Conservation (phyloP, 2,329 filamentous ascomycete species). For the Xylaria sp. region DNA sequence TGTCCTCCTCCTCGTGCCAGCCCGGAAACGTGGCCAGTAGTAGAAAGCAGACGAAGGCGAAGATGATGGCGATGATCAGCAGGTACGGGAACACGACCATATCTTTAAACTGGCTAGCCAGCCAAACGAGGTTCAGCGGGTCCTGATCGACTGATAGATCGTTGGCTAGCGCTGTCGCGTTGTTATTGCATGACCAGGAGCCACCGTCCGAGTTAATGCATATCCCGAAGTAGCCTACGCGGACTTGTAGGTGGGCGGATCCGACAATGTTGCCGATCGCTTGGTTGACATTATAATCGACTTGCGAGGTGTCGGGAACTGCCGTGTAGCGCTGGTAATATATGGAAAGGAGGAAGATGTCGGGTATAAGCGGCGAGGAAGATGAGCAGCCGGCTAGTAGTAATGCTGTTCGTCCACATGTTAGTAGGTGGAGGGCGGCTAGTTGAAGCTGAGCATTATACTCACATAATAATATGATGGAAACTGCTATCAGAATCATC, state of each 20-base stretch:
- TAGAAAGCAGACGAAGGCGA: conserved; percentile 94
- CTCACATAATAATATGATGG: conserved; percentile 94
- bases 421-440: not conserved
- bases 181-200: conserved; percentile 94
- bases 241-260: conserved; percentile 80
- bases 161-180: conserved; percentile 89
- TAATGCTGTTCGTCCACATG: conserved; percentile 65
- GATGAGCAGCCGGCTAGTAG: conserved; percentile 95
- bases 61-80: conserved; percentile 96
- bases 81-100: conserved; percentile 98
- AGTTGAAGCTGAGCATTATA: conserved; percentile 33
- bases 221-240: conserved; percentile 97
- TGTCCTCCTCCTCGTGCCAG: conserved; percentile 92
- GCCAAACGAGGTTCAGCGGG: conserved; percentile 95
- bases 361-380: conserved; percentile 90
- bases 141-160: conserved; percentile 91
- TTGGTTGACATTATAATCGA: conserved; percentile 83
- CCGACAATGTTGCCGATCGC: conserved; percentile 92
- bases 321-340: conserved; percentile 92
- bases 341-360: conserved; percentile 97
- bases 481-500: conserved; percentile 94
- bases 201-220: conserved; percentile 92
- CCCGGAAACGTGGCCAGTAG: conserved; percentile 95
- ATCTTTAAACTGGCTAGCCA: conserved; percentile 96
- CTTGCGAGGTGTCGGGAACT: conserved; percentile 81